Base-by-base conservation (phyloP, 805 yeast genomes). In the Candida qinlingensis region DNA sequence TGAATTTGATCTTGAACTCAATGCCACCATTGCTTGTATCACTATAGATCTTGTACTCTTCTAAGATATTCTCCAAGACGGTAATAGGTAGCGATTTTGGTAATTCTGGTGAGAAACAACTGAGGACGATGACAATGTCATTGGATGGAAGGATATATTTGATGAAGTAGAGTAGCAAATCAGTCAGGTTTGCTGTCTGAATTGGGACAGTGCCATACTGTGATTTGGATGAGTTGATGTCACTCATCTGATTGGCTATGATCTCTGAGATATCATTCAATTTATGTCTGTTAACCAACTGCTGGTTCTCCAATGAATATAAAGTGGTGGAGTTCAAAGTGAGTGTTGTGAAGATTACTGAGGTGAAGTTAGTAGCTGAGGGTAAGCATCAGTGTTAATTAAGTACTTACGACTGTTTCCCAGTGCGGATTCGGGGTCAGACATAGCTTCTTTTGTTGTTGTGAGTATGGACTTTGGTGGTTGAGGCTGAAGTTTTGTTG, bases 261-360 rank as follows among this genome's bases (percentile, higher is more conserved):
- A 74, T 62, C 55, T 81, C 86, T 1, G 77, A 69, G 48, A 82
- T 73, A 54, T 78, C 79, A 3, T 39, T 31, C 43, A 79, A 63
- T 44, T 70, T 72, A 39, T 72, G 65, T 28, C 65, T 58, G 31
- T 71, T 69, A 1, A 70, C 66, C 37, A 80, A 61, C 27, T 66
- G 67, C 41, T 65, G 62, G 57, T 78, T 78, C 54, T 80, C 85
- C 53, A 78, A 72, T 10, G 85, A 75, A 60, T 76, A 81, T 11
- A 80, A 66, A 0, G 85, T 79, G 6, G 84, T 77, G 13, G 85
- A 80, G 57, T 81, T 80, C 46, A 68, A 62, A 4, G 80, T 73
- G 37, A 77, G 65, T 3, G 80, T 73, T 25, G 77, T 72, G 54
- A 70, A 73, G 19, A 77, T 67, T 52, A 77, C 59, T 55, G 26